phyloP scores from a whole-genome alignment of 306 rosid genomes.

The Carpinus viminea region DNA sequence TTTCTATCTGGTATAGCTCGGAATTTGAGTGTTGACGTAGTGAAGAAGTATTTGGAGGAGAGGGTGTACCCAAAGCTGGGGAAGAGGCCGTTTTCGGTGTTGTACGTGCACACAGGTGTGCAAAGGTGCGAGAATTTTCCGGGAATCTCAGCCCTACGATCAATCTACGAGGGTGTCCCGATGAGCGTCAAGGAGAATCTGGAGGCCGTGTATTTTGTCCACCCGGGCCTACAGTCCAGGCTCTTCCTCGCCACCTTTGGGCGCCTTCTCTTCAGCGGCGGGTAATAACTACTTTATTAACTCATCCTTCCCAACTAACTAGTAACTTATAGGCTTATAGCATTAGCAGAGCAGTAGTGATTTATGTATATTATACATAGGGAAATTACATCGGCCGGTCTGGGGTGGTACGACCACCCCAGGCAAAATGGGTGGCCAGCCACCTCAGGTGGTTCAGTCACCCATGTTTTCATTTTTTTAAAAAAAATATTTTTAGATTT shows the following conservation, averaged over 20 bases:
- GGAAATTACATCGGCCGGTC: too few relatives aligned
- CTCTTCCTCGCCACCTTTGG: conserved; percentile 94
- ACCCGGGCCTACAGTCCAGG: conserved; percentile 78
- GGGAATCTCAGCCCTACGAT: conserved; percentile 74
- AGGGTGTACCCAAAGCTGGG: conserved; percentile 61
- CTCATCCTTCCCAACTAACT: too few relatives aligned
- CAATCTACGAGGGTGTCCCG: conserved; percentile 83
- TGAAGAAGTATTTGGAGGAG: conserved; percentile 71
- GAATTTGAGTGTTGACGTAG: conserved; percentile 55
- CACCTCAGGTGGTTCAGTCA: too few relatives aligned
- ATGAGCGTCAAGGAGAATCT: conserved; percentile 68
- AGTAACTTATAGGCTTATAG: too few relatives aligned
- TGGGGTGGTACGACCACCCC: too few relatives aligned
- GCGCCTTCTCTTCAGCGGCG: conserved; percentile 75
- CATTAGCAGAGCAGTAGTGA: too few relatives aligned
- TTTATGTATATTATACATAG: too few relatives aligned
- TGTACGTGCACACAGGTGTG: conserved; percentile 81
- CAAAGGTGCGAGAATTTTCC: conserved; percentile 80
- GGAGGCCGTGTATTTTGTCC: conserved; percentile 74
- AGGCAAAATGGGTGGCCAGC: too few relatives aligned
- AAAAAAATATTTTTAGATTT: too few relatives aligned
- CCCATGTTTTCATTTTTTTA: too few relatives aligned
- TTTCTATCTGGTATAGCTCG: conserved; percentile 49
- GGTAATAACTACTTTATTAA: conserved; percentile 34
- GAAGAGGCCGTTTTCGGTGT: conserved; percentile 60